Conservation (phyloP, 2,329 filamentous ascomycete genomes). For the Apiospora pterosperma region DNA sequence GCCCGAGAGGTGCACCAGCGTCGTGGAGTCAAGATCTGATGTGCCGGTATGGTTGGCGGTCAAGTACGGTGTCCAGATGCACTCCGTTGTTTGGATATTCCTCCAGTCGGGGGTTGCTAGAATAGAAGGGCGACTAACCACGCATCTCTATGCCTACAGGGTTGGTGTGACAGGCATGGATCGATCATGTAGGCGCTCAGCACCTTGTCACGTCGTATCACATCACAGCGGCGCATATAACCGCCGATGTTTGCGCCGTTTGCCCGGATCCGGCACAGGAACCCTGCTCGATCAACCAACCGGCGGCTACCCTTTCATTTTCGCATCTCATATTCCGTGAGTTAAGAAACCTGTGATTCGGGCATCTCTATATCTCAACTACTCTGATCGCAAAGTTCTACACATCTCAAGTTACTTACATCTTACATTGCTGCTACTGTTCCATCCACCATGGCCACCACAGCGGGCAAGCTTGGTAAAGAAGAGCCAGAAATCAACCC, state of each 20-base stretch:
- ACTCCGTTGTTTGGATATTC: too few relatives aligned
- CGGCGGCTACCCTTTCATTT: neutral
- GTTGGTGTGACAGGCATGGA: neutral
- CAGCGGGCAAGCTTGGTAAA: neutral
- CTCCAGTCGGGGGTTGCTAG: too few relatives aligned
- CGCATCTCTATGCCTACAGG: too few relatives aligned
- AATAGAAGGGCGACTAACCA: too few relatives aligned
- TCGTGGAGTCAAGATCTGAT: too few relatives aligned
- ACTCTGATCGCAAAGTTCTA: neutral
- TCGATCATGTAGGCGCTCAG: neutral
- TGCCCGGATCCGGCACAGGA: neutral
- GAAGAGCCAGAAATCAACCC: conserved; percentile 29
- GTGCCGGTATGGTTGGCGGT: too few relatives aligned
- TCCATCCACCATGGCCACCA: neutral
- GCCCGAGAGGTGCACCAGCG: too few relatives aligned
- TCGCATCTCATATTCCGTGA: too few relatives aligned
- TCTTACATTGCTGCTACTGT: neutral
- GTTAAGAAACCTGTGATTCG: too few relatives aligned
- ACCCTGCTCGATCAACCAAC: neutral
- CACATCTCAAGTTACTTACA: neutral
- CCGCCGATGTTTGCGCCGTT: neutral
- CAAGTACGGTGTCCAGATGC: too few relatives aligned
- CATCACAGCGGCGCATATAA: neutral
- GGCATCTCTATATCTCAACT: too few relatives aligned
- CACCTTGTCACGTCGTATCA: neutral